Base-by-base conservation (phyloP, 257 asterid genomes). In the Haberlea rhodopensis region DNA sequence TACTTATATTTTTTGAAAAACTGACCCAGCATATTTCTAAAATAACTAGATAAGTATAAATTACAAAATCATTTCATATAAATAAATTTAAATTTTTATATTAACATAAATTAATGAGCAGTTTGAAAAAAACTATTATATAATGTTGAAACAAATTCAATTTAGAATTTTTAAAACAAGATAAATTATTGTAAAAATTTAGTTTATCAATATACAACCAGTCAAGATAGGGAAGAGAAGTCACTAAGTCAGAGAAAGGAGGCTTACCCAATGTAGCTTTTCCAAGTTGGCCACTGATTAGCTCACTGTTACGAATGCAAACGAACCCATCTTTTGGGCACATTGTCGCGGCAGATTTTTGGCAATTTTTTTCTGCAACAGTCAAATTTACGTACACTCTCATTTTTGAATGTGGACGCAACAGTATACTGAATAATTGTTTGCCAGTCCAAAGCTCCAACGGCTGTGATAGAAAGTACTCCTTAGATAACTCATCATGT, bases 371-470 rank as follows among this genome's bases (percentile, higher is more conserved):
- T 79, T 92, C 99, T 21, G 88, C 71, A 28, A 88, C 82, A 8
- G 96, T 87, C 49, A 92, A 95, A 81, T 87, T 92, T 64, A 87
- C 66, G 71, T 81, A 92, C 48, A 92, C 95, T 71, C 79, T 87
- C 89, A 81, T 84, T 73, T 84, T 79, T 52, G 88, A 86, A 85
- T 79, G 75, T 54, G 97, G 91, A 29, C 96, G 91, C 83, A 92
- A 46, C 40, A 92, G 82, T 70, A 89, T 75, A 72, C 80, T 76
- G 67, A 92, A 85, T 71, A 92, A 70, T 68, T 92, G 99, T 78
- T 92, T 92, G 72, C 99, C 97, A 20, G 96, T 89, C 99, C 99
- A 92, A 62, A 92, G 96, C 80, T 92, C 99, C 66, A 84, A 70
- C 28, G 97, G 99, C 97, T 92, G 83, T 81, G 65, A 71, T 67